Percentiles rank a stretch among this genome's conserved stretches.
phyloP scores from a whole-genome alignment of 1,284 basidiomycete species.

The Phellopilus nigrolimitatus region DNA sequence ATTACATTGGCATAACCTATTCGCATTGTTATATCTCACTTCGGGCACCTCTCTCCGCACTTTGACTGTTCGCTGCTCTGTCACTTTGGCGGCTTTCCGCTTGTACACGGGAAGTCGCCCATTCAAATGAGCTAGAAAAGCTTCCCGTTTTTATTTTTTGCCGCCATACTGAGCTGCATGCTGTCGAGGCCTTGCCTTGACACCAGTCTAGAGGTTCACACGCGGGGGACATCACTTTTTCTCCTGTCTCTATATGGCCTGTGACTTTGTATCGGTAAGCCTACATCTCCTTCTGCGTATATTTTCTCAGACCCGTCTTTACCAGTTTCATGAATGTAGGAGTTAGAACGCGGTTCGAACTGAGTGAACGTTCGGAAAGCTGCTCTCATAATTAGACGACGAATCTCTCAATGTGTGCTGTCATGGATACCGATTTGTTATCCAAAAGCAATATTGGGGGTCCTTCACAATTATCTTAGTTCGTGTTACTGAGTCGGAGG shows the following conservation, averaged over 20 bases:
- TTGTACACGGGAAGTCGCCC: constrained; percentile 60
- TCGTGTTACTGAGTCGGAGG: no score
- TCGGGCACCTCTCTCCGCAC: constrained; percentile 5
- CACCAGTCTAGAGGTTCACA: constrained; percentile 50
- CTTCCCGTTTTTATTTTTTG: constrained; percentile 41
- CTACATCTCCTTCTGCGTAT: no score
- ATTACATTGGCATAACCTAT: constrained; percentile 16
- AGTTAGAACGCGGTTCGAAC: no score
- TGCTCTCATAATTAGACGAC: no score
- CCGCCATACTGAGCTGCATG: constrained; percentile 34
- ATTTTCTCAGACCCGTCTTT: no score
- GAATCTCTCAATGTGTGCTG: no score
- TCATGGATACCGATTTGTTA: no score
- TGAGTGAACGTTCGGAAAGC: no score
- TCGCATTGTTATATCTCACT: no score
- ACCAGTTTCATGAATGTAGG: no score
- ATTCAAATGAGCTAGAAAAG: constrained; percentile 74
- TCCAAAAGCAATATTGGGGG: no score
- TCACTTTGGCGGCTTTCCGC: constrained; percentile 78
- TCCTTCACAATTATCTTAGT: no score
- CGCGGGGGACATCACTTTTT: constrained; percentile 43
- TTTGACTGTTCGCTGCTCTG: constrained; percentile 28
- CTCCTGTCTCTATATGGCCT: constrained; percentile 15
- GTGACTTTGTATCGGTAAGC: constrained; percentile 10
- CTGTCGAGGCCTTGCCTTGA: constrained; percentile 24